phyloP scores from a whole-genome alignment of 1,139 yeast species.

The Nakaseomyces bracarensis region DNA sequence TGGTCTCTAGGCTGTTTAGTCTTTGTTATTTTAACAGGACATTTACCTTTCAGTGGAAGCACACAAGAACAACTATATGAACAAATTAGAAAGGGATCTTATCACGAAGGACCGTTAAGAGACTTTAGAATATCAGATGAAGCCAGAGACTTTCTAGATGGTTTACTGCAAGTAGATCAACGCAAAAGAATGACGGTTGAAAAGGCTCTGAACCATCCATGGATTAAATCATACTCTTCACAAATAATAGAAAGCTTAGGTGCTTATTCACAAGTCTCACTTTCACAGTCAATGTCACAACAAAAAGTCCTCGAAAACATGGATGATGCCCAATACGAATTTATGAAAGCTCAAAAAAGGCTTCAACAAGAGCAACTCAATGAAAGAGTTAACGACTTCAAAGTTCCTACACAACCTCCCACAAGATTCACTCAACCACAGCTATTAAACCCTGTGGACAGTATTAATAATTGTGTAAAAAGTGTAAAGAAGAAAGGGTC shows the following conservation, averaged over 20 bases:
- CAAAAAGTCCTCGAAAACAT: conserved; percentile 49
- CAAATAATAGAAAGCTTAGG: not conserved
- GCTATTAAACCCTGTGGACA: conserved; percentile 11
- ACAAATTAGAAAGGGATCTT: conserved; percentile 69
- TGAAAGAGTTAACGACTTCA: conserved; percentile 23
- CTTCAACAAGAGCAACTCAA: conserved; percentile 24
- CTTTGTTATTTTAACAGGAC: conserved; percentile 83
- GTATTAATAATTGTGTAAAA: conserved; percentile 6
- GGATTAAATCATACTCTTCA: conserved; percentile 27
- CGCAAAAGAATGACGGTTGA: conserved; percentile 58
- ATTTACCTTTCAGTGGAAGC: conserved; percentile 85
- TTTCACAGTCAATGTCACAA: conserved; percentile 66
- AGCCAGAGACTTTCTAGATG: conserved; percentile 61
- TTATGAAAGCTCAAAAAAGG: conserved; percentile 35
- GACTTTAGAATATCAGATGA: conserved; percentile 55
- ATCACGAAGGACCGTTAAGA: conserved; percentile 68
- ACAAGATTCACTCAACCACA: conserved; percentile 27
- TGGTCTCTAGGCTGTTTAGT: conserved; percentile 94
- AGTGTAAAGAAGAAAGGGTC: conserved; percentile 28
- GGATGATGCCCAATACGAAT: conserved; percentile 30
- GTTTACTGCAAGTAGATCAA: conserved; percentile 70
- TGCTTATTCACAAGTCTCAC: conserved; percentile 40
- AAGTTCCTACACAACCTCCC: conserved; percentile 33
- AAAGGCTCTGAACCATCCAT: conserved; percentile 64
- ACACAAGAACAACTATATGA: conserved; percentile 80